phyloP scores from a whole-genome alignment of 2,329 filamentous ascomycete genomes.

The Aspergillus proliferans region DNA sequence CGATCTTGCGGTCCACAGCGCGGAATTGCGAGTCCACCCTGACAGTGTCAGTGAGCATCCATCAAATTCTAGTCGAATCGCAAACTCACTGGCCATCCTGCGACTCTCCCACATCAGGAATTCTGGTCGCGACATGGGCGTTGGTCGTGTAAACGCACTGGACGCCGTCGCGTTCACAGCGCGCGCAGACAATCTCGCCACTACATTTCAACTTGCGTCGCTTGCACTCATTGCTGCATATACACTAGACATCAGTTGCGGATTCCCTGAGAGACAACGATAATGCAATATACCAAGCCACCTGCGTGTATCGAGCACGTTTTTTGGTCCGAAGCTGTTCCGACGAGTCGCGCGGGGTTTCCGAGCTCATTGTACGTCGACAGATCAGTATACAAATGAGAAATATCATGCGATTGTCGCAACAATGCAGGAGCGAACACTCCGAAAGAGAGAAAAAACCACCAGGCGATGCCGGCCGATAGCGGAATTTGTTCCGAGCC shows the following conservation, averaged over 20 bases:
- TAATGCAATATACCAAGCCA: slow-evolving; percentile 24
- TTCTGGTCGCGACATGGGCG: slow-evolving; percentile 34
- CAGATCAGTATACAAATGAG: neutral
- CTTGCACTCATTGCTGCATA: slow-evolving; percentile 62
- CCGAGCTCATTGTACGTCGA: neutral
- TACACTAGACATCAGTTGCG: slow-evolving; percentile 39
- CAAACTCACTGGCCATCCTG: slow-evolving; percentile 17
- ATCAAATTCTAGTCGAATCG: neutral
- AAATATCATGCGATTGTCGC: neutral
- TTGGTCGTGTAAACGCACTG: slow-evolving; percentile 61
- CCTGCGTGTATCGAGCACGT: slow-evolving; percentile 31
- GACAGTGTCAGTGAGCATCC: neutral
- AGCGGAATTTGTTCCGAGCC: too few species aligned
- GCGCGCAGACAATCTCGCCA: slow-evolving; percentile 60
- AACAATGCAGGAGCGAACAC: neutral
- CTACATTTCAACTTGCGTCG: slow-evolving; percentile 72
- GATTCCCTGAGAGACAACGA: neutral
- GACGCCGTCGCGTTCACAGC: slow-evolving; percentile 57
- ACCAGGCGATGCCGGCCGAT: neutral
- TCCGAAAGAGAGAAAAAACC: neutral
- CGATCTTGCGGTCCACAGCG: slow-evolving; percentile 22
- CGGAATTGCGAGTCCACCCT: slow-evolving; percentile 17
- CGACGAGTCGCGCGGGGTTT: slow-evolving; percentile 4
- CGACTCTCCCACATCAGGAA: slow-evolving; percentile 4
- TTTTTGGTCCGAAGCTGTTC: slow-evolving; percentile 21